These are phyloP conservation scores for Penicillium griseofulvum DNA, from an alignment of 2,329 filamentous ascomycete species.

Conservation along the genomic window DNA sequence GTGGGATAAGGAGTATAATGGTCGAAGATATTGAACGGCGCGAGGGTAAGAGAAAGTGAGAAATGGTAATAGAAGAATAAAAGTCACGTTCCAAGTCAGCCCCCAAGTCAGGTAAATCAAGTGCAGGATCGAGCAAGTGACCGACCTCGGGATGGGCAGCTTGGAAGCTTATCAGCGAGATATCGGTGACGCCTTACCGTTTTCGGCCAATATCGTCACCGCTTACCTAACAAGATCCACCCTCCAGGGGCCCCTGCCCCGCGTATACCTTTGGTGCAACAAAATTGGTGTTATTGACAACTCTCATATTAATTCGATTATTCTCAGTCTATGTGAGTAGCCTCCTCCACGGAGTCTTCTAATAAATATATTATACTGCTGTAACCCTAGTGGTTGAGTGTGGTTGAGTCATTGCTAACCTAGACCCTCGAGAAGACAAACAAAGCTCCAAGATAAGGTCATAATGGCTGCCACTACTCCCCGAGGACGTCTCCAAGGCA, in stretches of 20 bases:
- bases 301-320: constrained; percentile 4
- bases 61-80: background rate
- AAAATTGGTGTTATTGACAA: background rate
- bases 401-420: constrained; percentile 2
- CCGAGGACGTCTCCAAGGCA: constrained; percentile 52
- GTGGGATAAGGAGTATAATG: background rate
- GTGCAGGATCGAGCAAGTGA: background rate
- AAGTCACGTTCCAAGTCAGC: background rate
- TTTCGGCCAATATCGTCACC: constrained; percentile 10
- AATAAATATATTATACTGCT: background rate
- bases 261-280: constrained; percentile 14
- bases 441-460: constrained; percentile 1
- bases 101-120: background rate
- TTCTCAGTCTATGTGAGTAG: background rate
- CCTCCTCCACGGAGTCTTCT: background rate
- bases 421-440: background rate
- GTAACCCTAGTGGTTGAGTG: background rate
- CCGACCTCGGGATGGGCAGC: background rate
- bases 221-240: constrained; percentile 18
- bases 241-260: constrained; percentile 8
- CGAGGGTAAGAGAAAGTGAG: background rate
- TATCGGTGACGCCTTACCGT: constrained; percentile 5
- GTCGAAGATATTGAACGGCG: background rate
- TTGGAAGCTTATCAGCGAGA: constrained; percentile 6
- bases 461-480: constrained; percentile 13